These are phyloP conservation scores for Lizonia empirigonia DNA, from an alignment of 2,329 filamentous ascomycete species.

Conservation along the genomic window DNA sequence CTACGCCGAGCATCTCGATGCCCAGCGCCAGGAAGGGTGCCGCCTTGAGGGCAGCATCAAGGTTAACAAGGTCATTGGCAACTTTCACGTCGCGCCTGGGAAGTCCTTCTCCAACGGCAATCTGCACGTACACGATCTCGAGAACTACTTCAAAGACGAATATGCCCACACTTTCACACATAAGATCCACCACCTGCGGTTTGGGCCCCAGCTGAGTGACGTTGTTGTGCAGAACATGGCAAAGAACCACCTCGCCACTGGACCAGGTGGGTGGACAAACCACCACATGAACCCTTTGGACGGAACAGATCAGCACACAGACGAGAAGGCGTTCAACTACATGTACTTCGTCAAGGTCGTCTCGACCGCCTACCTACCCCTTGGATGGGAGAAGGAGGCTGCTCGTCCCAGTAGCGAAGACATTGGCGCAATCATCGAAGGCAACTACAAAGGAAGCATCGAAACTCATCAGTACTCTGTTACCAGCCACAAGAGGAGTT, in stretches of 20 bases:
- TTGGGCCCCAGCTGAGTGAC: constrained; percentile 88
- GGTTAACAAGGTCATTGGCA: constrained; percentile 98
- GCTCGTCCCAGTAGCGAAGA: constrained; percentile 51
- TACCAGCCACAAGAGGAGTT: constrained; percentile 90
- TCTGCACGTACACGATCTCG: constrained; percentile 96
- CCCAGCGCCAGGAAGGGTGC: constrained; percentile 89
- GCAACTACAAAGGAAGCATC: constrained; percentile 78
- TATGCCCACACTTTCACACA: constrained; percentile 85
- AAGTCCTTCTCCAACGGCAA: constrained; percentile 95
- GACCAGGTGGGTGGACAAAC: constrained; percentile 73
- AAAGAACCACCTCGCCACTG: constrained; percentile 59
- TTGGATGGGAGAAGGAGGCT: constrained; percentile 76
- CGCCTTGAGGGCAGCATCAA: constrained; percentile 89
- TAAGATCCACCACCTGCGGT: constrained; percentile 84
- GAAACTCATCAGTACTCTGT: constrained; percentile 99
- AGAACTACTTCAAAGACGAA: constrained; percentile 85
- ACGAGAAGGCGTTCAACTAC: constrained; percentile 87
- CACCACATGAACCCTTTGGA: constrained; percentile 94
- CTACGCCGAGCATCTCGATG: constrained; percentile 85
- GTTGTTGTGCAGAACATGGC: constrained; percentile 57
- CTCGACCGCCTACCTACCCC: constrained; percentile 88
- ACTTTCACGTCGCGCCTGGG: constrained; percentile 97
- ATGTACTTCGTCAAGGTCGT: constrained; percentile 99
- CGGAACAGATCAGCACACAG: constrained; percentile 73
- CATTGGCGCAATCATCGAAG: constrained; percentile 48